Base-by-base conservation (phyloP, 2,329 filamentous ascomycete genomes). In the Fusarium incarnatum region DNA sequence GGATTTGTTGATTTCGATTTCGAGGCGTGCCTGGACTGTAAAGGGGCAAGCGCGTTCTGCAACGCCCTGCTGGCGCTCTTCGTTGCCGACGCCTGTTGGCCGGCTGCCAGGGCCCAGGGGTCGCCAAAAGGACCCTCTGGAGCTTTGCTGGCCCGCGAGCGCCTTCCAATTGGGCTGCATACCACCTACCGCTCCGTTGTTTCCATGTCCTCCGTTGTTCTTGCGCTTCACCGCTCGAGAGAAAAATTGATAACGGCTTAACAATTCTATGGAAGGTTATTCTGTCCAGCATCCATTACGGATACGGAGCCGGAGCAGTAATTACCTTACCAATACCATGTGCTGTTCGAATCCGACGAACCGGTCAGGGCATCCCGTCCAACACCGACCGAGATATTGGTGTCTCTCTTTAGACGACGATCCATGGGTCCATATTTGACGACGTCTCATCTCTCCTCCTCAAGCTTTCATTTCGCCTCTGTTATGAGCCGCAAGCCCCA, bases 1-100 rank as follows among this genome's bases (percentile, higher is more conserved):
- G 63, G 62, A 79, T 80, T 81, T 81, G 79, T 81, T 81, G 79
- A 81, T 78, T 67, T 63, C 54, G 47, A 61, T 56, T 79, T 78
- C 73, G 70, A 74, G 77, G 74, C 76, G 73, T 76, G 75, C 60
- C 75, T 77, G 57, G 30, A 61, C 60, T 60, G 27, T 70, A 77
- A 78, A 71, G 65, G 68, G 78, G 78, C 73, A 80, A 78, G 79
- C 79, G 79, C 79, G 77, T 77, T 68, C 68, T 73, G 68, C 69
- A 63, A 58, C 63, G 60, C 52, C 59, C 65, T 72, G 69, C 44
- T 74, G 72, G 67, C 67, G 64, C 52, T 68, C 58, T 61, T 64
- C 62, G 60, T 34, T 63, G 68, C 67, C 61, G 71, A 61, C 47
- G 60, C 60, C 70, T 63, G 67, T 69, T 69, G 67, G 67, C 67